Conservation (phyloP, 2,329 filamentous ascomycete genomes). For the Penicillium verrucosum region DNA sequence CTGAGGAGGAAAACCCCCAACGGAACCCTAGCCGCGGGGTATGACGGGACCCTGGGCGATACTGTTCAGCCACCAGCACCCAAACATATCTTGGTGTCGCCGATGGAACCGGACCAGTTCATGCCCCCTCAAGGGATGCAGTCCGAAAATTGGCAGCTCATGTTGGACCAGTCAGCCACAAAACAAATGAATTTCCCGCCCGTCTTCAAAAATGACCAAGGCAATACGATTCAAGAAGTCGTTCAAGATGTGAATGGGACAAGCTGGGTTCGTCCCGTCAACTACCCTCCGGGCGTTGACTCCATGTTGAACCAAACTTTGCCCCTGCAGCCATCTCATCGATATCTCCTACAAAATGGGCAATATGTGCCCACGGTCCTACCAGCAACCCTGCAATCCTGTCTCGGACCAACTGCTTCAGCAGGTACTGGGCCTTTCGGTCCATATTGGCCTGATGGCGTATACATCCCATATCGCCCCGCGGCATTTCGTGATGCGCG, state of each 20-base stretch:
- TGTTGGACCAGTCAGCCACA: constrained; percentile 29
- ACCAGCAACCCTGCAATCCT: constrained; percentile 57
- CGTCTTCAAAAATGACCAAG: constrained; percentile 37
- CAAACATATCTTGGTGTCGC: constrained; percentile 78
- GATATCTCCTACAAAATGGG: constrained; percentile 44
- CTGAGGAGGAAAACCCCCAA: constrained; percentile 88
- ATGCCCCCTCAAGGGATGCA: constrained; percentile 31
- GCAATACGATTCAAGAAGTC: constrained; percentile 30
- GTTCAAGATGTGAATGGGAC: constrained; percentile 35
- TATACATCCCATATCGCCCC: constrained; percentile 58
- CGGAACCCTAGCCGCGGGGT: constrained; percentile 87
- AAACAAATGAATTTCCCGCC: constrained; percentile 40
- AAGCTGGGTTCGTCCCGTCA: constrained; percentile 44
- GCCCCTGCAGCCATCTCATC: constrained; percentile 39
- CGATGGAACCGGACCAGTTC: constrained; percentile 44
- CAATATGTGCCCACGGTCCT: constrained; percentile 58
- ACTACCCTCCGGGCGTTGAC: constrained; percentile 54
- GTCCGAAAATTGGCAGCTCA: constrained; percentile 32
- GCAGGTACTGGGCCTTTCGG: constrained; percentile 57
- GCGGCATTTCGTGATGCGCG: constrained; percentile 56
- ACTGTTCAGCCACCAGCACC: constrained; percentile 63
- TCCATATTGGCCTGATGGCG: constrained; percentile 64
- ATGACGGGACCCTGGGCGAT: constrained; percentile 77
- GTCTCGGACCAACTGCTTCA: constrained; percentile 56
- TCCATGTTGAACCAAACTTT: constrained; percentile 60